Base-by-base conservation (phyloP, 2,329 filamentous ascomycete genomes). In the Trichoderma sp. region DNA sequence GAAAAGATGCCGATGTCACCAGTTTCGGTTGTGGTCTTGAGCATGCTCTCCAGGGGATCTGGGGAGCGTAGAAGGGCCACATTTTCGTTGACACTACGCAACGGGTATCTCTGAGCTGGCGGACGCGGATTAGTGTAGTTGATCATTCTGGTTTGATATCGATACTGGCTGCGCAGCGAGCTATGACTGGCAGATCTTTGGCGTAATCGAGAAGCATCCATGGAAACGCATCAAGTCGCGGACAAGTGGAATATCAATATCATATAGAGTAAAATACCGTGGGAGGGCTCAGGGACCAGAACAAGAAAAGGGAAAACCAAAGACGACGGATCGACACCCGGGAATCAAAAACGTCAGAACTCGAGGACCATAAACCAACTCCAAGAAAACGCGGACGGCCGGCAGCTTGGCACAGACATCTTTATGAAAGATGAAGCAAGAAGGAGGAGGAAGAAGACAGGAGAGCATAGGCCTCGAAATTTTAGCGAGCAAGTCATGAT, bases 21-120 rank as follows among this genome's bases (percentile, higher is more conserved):
- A 9, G 90, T 91, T 80, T 92, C 91, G 1, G 90, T 92, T 1
- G 89, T 91, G 4, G 88, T 92, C 83, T 89, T 92, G 75, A 92
- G 84, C 91, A 92, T 92, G 81, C 89, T 88, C 78, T 91, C 88
- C n/a, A 92, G 83, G 2, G 88, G 88, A 6, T 87, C 89, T 0
- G 89, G 88, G 1, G 85, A 88, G 63, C 83, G 84, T 16, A 88
- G 84, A 68, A 88, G 82, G 33, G 81, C 80, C 35, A 83, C 80
- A 74, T 86, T 86, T 74, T 87, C 85, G 67, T 85, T 85, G 75
- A 87, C 82, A 78, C 83, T 85, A 75, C 85, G 84, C 38, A 88
- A 82, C 5, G 87, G 85, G 45, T 84, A 84, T 77, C 80, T 82
- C 41, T 84, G 78, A 56, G 83, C 76, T 38, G 77, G 76, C 21